Conservation (phyloP, 202 grass and related monocot species). For the Zizania palustris region DNA sequence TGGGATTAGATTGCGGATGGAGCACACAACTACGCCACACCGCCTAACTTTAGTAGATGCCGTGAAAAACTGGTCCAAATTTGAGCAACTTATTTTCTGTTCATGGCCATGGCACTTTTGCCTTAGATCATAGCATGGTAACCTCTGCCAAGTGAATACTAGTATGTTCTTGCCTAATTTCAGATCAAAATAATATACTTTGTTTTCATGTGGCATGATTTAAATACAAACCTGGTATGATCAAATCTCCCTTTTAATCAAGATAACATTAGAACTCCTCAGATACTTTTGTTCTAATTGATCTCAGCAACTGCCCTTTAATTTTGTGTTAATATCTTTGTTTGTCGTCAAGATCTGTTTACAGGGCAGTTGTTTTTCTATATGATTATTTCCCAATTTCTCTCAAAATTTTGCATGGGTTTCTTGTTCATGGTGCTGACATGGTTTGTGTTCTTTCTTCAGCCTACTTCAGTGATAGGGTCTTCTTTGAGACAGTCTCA, state of each 20-base stretch:
- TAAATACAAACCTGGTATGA: neutral
- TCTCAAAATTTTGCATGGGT: neutral
- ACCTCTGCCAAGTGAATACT: neutral
- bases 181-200: slow-evolving; percentile 27
- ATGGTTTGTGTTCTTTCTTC: slow-evolving; percentile 32
- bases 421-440: slow-evolving; percentile 22
- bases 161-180: neutral
- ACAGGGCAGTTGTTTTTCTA: neutral
- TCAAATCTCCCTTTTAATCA: slow-evolving; percentile 7
- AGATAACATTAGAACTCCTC: neutral
- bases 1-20: slow-evolving; percentile 28
- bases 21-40: slow-evolving; percentile 27
- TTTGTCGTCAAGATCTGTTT: slow-evolving; percentile 1
- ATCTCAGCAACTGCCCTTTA: neutral
- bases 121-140: slow-evolving; percentile 1
- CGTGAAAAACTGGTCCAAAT: neutral
- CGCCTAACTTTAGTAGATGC: slow-evolving; percentile 27
- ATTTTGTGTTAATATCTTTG: neutral
- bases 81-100: neutral
- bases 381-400: neutral
- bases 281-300: neutral
- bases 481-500: slow-evolving; percentile 86
- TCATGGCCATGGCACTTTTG: slow-evolving; percentile 26
- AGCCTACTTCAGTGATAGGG: slow-evolving; percentile 80
- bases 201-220: neutral